These are phyloP conservation scores for Blastobotrys robertii DNA, from an alignment of 805 yeast species.

Conservation along the genomic window DNA sequence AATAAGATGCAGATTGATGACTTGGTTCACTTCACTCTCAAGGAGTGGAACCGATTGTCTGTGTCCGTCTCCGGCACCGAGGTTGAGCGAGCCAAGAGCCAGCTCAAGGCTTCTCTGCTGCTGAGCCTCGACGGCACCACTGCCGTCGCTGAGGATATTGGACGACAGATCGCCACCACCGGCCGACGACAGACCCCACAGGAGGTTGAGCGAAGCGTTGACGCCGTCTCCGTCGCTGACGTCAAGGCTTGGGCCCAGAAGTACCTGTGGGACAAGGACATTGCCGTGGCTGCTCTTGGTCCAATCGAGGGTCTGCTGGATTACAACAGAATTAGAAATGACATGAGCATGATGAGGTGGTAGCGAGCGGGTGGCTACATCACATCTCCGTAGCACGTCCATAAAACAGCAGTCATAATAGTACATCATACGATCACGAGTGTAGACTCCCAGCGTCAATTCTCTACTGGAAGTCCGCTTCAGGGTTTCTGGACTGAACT, in stretches of 20 bases:
- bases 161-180: conserved; percentile 92
- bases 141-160: conserved; percentile 94
- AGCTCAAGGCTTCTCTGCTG: conserved; percentile 82
- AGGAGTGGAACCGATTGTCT: conserved; percentile 84
- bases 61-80: conserved; percentile 76
- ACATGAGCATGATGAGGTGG: conserved; percentile 33
- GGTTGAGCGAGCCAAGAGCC: conserved; percentile 90
- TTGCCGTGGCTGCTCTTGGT: conserved; percentile 90
- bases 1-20: conserved; percentile 54
- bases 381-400: no score
- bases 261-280: conserved; percentile 64
- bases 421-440: neutral
- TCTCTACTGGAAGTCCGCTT: no score
- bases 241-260: conserved; percentile 84
- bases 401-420: conserved; percentile 1
- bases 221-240: conserved; percentile 66
- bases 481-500: no score
- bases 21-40: conserved; percentile 62
- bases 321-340: conserved; percentile 47
- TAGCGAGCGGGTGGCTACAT: conserved; percentile 14
- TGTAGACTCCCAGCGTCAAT: no score
- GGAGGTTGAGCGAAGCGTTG: conserved; percentile 66
- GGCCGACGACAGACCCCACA: conserved; percentile 70
- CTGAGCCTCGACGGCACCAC: conserved; percentile 90
- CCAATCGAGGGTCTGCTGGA: conserved; percentile 64